A percentile compares a stretch with the other conserved stretches of the same genome.
phyloP scores from a whole-genome alignment of 106 monocot genomes.

The Allium cepa region DNA sequence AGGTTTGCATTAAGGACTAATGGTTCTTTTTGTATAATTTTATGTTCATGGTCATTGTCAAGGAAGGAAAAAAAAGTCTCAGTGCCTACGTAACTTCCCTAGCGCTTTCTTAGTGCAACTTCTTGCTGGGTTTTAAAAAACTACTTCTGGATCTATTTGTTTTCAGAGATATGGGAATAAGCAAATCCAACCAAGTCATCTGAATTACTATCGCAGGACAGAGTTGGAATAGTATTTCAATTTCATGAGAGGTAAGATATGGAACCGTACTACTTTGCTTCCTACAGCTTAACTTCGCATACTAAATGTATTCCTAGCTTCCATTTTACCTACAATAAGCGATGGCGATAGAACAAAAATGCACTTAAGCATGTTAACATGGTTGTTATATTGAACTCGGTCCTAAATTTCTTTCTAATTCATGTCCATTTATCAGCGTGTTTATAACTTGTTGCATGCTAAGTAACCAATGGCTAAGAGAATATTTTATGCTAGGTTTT shows the following conservation, averaged over 20 bases:
- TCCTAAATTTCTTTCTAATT: too few species aligned
- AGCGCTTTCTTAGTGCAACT: conserved; percentile 31
- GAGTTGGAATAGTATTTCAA: conserved; percentile 85
- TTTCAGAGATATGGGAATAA: conserved; percentile 58
- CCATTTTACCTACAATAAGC: too few species aligned
- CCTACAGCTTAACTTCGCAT: too few species aligned
- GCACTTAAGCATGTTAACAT: too few species aligned
- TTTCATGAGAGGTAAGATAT: conserved; percentile 60
- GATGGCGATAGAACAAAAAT: too few species aligned
- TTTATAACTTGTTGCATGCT: too few species aligned
- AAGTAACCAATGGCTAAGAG: too few species aligned
- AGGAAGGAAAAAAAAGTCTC: too few species aligned
- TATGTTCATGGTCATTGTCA: neutral
- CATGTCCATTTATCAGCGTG: too few species aligned
- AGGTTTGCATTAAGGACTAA: conserved; percentile 20
- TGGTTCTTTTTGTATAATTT: neutral
- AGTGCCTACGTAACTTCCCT: neutral
- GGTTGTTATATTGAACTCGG: too few species aligned
- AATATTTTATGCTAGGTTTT: conserved; percentile 45
- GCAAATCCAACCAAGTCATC: conserved; percentile 33
- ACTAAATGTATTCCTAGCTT: too few species aligned
- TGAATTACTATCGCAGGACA: conserved; percentile 54
- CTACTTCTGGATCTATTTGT: conserved; percentile 72
- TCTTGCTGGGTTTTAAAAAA: conserved; percentile 74
- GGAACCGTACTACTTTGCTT: too few species aligned